Base-by-base conservation (phyloP, 768 basidiomycete species). In the Trametes cubensis region DNA sequence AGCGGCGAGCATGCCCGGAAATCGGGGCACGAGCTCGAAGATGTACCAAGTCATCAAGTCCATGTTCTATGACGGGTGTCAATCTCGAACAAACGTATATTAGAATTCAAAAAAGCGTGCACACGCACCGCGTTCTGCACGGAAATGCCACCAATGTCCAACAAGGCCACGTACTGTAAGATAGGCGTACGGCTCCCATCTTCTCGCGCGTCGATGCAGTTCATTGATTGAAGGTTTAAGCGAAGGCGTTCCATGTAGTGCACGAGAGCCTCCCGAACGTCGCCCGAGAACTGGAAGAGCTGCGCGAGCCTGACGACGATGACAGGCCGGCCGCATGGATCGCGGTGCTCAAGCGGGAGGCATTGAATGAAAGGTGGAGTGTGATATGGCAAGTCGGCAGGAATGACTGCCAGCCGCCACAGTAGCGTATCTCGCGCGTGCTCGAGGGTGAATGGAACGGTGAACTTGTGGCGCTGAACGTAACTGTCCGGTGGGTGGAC, bases 1-100 rank as follows among this genome's bases (percentile, higher is more conserved):
- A 71, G 86, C 88, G 39, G 84, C 88, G 30, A 92, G 75, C 84
- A 92, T 83, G 56, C 89, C 90, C 54, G 90, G 88, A 75, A 85
- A 91, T 54, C 82, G 81, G 40, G 89, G 88, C 45, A 87, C 78
- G 30, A 88, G 78, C 66, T 92, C 88, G 62, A 81, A 81, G 60
- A 86, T 69, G 49, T 82, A 80, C 86, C 87, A 92, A 20, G 81
- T 77, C 46, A 88, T 76, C 7, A 89, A 73, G 64, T 90, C 86
- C 41, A 86, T 68, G 67, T 81, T 82, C 85, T 90, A 66, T 58
- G 66, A 28, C 65, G 64, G 23, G 54, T 34, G 13, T 45, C 39
- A 6, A 34, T 34, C 34, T 34, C 34, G 34, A 34, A 10, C 11
- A 15, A 49, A 26, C 48, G 28, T 59, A 59, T 58, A 41, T 66